Evolutionary conservation across 106 monocot species (phyloP), one percentile per base, ranked within the genome.

Genomic region (Agapanthus africanus): DNA sequence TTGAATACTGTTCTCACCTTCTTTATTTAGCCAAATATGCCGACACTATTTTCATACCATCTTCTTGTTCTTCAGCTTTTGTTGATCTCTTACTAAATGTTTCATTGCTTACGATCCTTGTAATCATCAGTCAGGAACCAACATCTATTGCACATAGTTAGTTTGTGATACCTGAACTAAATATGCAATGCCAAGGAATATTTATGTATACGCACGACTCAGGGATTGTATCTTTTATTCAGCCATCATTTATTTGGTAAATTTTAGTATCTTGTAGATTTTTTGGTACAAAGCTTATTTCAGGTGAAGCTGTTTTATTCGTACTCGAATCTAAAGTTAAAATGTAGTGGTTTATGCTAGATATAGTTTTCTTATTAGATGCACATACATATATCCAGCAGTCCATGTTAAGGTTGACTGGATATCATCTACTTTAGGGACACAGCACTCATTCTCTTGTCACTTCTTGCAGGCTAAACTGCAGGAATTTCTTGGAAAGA

Each of bases 401-500:
- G n/a, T 38, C 40, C 64, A 23, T 11, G 1, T 61, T 26, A 39
- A 40, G 64, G 25, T 39, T 40, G 27, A 39, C 15, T 3, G 64
- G 64, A 4, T 40, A 39, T 38, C 31, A 31, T 22, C n/a, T 21
- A 7, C 64, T 65, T 26, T 35, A 11, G 10, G 7, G 25, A 23
- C 64, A 68, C 25, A 27, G 18, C 66, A 39, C 11, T 59, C 15
- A 50, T 63, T 49, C 18, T 70, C 30, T 1, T 30, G 14, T 37
- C 30, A 7, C 40, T 44, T 78, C 5, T 37, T 73, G 49, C 83
- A 99, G 99, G 79, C 77, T 73, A 99, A 93, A 73, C 71, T 99
- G 21, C 93, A 90, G 65, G 99, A 99, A 65, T 90, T 93, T 85
- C 80, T 99, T 62, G 82, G 90, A 31, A 85, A 81, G 67, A 87